A percentile compares a stretch with the other conserved stretches of the same genome.
phyloP scores from a whole-genome alignment of 2,329 filamentous ascomycete species.

The Venturia pyrina region DNA sequence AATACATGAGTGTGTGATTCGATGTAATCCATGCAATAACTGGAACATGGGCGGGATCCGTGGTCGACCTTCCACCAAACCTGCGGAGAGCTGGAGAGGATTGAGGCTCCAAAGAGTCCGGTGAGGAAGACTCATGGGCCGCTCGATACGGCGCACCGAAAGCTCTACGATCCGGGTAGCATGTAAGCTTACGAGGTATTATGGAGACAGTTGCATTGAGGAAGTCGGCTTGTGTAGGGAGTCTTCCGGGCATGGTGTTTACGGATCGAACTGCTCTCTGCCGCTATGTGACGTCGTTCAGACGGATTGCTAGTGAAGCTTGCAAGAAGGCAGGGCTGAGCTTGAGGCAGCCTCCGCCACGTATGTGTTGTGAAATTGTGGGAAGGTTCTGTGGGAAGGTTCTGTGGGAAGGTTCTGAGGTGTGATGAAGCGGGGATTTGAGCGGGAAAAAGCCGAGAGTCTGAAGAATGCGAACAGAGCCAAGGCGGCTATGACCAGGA shows the following conservation, averaged over 20 bases:
- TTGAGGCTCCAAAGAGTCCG: not conserved
- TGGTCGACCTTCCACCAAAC: no score
- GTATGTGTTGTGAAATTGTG: no score
- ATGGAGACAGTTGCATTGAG: slow-evolving; percentile 29
- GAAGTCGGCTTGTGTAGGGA: slow-evolving; percentile 36
- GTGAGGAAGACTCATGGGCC: not conserved
- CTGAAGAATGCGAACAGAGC: no score
- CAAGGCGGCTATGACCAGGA: no score
- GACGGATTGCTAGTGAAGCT: no score
- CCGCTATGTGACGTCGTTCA: not conserved
- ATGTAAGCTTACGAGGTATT: slow-evolving; percentile 32
- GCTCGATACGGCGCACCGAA: not conserved
- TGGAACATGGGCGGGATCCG: no score
- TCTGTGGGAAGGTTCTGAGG: no score
- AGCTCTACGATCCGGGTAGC: not conserved
- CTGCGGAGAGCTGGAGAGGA: not conserved
- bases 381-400: no score
- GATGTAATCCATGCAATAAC: no score
- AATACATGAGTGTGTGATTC: no score
- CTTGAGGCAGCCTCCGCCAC: no score
- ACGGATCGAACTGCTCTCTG: not conserved
- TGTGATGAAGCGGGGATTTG: not conserved
- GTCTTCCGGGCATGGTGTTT: slow-evolving; percentile 28
- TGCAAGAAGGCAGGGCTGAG: no score
- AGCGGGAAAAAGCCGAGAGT: not conserved